Evolutionary conservation across 2,329 filamentous ascomycete species (phyloP).

Genomic region (Cladosporium sp.): DNA sequence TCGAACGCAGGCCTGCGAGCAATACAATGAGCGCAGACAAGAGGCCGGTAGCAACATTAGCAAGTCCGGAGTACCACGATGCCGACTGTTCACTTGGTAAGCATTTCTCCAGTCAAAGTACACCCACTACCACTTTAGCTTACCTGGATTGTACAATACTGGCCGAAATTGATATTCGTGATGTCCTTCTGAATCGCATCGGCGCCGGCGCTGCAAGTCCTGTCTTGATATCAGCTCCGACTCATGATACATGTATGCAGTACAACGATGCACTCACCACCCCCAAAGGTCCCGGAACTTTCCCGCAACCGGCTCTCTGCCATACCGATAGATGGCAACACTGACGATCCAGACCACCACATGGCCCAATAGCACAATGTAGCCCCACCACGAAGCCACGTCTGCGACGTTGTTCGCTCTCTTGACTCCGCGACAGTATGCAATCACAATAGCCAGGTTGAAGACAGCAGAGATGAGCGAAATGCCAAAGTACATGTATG

Average conservation of each 20-base stretch:
- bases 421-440: constrained; percentile 35
- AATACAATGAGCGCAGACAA: constrained; percentile 36
- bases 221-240: not conserved
- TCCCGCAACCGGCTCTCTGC: constrained; percentile 38
- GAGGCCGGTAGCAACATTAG: constrained; percentile 35
- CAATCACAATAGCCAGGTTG: constrained; percentile 38
- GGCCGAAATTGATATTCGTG: constrained; percentile 38
- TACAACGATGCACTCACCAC: constrained; percentile 36
- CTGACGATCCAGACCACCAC: constrained; percentile 40
- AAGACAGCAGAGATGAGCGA: constrained; percentile 36
- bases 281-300: constrained; percentile 44
- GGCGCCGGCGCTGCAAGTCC: constrained; percentile 25
- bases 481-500: constrained; percentile 42
- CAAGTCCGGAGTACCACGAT: constrained; percentile 40
- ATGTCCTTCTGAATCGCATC: constrained; percentile 41
- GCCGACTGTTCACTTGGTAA: constrained; percentile 27
- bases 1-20: constrained; percentile 31
- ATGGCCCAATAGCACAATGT: constrained; percentile 35
- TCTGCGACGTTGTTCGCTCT: constrained; percentile 37
- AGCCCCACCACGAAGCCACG: constrained; percentile 34
- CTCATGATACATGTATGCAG: constrained; percentile 34
- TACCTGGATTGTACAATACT: constrained; percentile 41
- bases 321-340: constrained; percentile 37
- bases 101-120: not conserved
- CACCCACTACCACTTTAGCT: constrained; percentile 10